Conservation (phyloP, 176 grass and related monocot genomes). For the Phoenix roebelenii region DNA sequence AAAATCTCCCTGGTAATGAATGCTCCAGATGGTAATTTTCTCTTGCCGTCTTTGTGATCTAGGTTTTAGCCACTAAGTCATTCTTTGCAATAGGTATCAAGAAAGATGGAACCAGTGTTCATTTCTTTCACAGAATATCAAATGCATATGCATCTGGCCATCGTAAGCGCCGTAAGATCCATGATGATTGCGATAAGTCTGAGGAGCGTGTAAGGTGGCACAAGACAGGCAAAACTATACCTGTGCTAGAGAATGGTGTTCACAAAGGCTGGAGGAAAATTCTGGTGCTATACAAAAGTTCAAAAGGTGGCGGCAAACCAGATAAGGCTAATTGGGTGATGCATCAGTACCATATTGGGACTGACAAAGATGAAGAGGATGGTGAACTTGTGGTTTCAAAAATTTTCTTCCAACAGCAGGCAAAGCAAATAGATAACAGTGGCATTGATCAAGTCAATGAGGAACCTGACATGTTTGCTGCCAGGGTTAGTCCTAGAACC, state of each 20-base stretch:
- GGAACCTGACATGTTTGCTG: conserved; percentile 28
- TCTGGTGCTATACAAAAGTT: conserved; percentile 70
- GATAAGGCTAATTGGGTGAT: conserved; percentile 72
- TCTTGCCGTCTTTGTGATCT: neutral
- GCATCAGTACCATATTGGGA: conserved; percentile 88
- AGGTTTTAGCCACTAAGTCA: neutral
- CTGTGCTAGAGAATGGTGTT: conserved; percentile 39
- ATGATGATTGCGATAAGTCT: conserved; percentile 3
- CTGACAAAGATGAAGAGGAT: conserved; percentile 58
- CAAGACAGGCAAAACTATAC: conserved; percentile 78
- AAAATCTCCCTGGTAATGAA: conserved; percentile 71
- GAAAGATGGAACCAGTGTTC: conserved; percentile 47
- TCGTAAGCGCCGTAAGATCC: conserved; percentile 67
- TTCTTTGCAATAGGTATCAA: conserved; percentile 41
- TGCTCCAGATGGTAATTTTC: neutral
- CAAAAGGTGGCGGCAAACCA: conserved; percentile 38
- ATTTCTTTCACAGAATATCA: conserved; percentile 74
- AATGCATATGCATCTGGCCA: conserved; percentile 69
- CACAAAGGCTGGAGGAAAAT: conserved; percentile 91
- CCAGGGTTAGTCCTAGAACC: conserved; percentile 54
- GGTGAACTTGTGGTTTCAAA: conserved; percentile 66
- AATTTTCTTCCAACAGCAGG: conserved; percentile 46
- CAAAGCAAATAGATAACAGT: conserved; percentile 29
- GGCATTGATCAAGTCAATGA: conserved; percentile 25
- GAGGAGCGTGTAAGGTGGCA: conserved; percentile 71